Evolutionary conservation across 345 rosid species (phyloP).

Genomic region (Citrus mangshanensis): DNA sequence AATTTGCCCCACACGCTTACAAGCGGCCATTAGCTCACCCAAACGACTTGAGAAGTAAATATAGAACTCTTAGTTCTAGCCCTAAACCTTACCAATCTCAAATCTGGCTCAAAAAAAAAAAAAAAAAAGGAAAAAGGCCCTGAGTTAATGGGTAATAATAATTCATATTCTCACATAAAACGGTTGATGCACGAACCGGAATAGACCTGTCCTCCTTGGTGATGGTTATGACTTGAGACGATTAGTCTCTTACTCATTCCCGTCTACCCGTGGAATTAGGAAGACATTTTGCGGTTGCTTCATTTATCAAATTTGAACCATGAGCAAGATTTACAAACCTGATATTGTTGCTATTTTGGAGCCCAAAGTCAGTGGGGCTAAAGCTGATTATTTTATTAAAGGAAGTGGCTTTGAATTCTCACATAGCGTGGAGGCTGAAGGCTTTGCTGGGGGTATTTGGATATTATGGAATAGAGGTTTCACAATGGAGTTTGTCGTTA

Average conservation of each 20-base stretch:
- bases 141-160: no score
- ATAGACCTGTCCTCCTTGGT: neutral
- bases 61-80: neutral
- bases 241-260: neutral
- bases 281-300: conserved; percentile 14
- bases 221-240: neutral
- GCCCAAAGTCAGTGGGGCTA: no score
- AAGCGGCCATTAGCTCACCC: conserved; percentile 39
- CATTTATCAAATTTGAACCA: neutral
- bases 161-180: neutral
- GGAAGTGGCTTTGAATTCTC: no score
- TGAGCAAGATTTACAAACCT: no score
- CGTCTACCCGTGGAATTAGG: conserved; percentile 4
- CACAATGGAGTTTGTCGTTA: no score
- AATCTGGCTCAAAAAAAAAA: neutral
- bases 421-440: no score
- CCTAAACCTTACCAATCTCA: conserved; percentile 5
- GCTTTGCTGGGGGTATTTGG: no score
- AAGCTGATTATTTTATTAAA: no score
- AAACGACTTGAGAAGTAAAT: neutral
- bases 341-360: no score
- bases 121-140: neutral
- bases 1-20: conserved; percentile 40
- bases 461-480: no score
- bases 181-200: neutral